Evolutionary conservation across 1,139 yeast genomes (phyloP).

Genomic region (Yamadazyma jaroonii): DNA sequence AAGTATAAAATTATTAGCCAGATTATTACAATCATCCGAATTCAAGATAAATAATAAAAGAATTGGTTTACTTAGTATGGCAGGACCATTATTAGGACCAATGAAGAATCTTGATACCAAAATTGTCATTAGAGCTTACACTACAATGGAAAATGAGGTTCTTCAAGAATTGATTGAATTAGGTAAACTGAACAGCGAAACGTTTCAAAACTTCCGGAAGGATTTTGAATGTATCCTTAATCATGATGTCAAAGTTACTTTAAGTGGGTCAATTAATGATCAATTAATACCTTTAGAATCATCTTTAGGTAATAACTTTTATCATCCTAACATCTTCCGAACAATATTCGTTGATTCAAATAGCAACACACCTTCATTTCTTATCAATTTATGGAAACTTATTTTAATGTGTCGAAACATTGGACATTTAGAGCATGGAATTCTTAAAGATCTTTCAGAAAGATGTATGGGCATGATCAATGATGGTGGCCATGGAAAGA

Average conservation of each 20-base stretch:
- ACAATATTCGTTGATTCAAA: constrained; percentile 28
- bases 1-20: constrained; percentile 41
- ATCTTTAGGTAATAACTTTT: constrained; percentile 39
- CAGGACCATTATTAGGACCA: constrained; percentile 48
- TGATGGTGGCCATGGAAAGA: constrained; percentile 30
- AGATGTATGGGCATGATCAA: constrained; percentile 23
- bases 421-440: constrained; percentile 34
- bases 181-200: constrained; percentile 34
- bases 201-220: constrained; percentile 27
- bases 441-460: constrained; percentile 32
- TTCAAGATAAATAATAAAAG: constrained; percentile 18
- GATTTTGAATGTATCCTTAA: constrained; percentile 28
- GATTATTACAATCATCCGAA: constrained; percentile 17
- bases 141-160: constrained; percentile 45
- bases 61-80: constrained; percentile 44
- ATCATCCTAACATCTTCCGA: constrained; percentile 56
- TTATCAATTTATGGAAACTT: constrained; percentile 30
- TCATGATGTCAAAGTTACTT: constrained; percentile 47
- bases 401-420: constrained; percentile 35
- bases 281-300: constrained; percentile 75
- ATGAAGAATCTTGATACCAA: constrained; percentile 42
- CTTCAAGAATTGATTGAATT: constrained; percentile 48
- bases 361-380: constrained; percentile 27
- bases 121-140: constrained; percentile 45
- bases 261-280: constrained; percentile 55